Conservation (phyloP, 257 asterid species). For the Penstemon barbatus region DNA sequence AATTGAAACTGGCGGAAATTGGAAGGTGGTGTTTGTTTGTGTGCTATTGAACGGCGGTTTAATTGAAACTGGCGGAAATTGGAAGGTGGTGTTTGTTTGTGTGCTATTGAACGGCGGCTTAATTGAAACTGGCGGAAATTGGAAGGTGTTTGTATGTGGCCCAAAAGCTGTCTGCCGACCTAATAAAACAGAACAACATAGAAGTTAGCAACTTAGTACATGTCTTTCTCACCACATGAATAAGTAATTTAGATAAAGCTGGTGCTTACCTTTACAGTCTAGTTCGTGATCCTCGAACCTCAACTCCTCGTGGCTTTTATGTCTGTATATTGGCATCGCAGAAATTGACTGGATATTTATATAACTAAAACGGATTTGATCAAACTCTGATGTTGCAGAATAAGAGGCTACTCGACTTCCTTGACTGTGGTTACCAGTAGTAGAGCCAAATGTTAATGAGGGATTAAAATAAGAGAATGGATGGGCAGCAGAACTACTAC, state of each 20-base stretch:
- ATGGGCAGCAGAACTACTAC: background rate
- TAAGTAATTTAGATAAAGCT: background rate
- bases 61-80: background rate
- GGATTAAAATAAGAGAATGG: background rate
- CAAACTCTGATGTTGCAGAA: constrained; percentile 10
- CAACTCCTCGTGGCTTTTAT: constrained; percentile 38
- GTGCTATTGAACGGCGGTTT: background rate
- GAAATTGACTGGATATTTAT: constrained; percentile 26
- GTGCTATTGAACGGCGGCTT: background rate
- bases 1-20: background rate
- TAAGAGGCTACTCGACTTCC: constrained; percentile 27
- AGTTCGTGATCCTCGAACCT: constrained; percentile 29
- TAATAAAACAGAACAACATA: constrained; percentile 18
- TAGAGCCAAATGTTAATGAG: background rate
- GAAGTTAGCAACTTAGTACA: constrained; percentile 5
- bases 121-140: background rate
- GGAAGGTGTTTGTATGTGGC: background rate
- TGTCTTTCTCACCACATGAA: background rate
- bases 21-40: background rate
- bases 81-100: background rate
- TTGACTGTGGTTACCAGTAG: background rate
- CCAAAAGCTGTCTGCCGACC: constrained; percentile 18
- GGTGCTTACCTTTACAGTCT: constrained; percentile 21
- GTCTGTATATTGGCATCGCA: constrained; percentile 27
- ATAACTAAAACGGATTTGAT: background rate